A percentile compares a stretch with the other conserved stretches of the same genome.
Evolutionary conservation across 2,329 filamentous ascomycete species (phyloP).

Genomic region (Alternaria triticina): DNA sequence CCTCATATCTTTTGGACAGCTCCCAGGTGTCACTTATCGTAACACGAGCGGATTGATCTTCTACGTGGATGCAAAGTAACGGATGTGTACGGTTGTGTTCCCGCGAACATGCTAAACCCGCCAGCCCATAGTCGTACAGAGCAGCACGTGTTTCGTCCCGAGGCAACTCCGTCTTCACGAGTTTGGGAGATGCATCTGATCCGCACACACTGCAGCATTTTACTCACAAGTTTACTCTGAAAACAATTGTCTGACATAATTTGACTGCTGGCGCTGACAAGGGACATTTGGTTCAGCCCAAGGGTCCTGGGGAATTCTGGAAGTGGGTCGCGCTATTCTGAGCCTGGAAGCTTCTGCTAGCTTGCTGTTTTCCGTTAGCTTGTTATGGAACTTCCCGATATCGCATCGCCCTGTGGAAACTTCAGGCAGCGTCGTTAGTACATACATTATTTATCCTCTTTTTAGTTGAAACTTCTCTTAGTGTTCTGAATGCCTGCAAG

Average conservation of each 20-base stretch:
- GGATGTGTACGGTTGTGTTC: background rate
- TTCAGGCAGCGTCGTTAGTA: background rate
- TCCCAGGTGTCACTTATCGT: background rate
- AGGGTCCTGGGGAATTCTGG: background rate
- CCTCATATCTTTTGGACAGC: background rate
- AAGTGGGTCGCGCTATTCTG: background rate
- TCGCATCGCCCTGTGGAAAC: background rate
- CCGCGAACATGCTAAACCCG: background rate
- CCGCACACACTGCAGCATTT: background rate
- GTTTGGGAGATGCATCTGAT: background rate
- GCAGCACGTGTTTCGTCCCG: background rate
- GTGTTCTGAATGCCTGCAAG: conserved; percentile 28
- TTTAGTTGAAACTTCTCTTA: no score
- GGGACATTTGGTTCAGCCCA: background rate
- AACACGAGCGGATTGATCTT: background rate
- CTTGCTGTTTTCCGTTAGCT: background rate
- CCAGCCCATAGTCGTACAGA: background rate
- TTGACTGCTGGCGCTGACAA: background rate
- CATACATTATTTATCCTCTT: background rate
- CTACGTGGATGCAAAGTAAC: background rate
- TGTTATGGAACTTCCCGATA: background rate
- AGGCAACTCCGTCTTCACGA: background rate
- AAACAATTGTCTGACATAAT: background rate
- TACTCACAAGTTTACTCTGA: background rate
- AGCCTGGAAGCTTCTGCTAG: background rate